Evolutionary conservation across 257 asterid species (phyloP).

Genomic region (Primulina huaijiensis): DNA sequence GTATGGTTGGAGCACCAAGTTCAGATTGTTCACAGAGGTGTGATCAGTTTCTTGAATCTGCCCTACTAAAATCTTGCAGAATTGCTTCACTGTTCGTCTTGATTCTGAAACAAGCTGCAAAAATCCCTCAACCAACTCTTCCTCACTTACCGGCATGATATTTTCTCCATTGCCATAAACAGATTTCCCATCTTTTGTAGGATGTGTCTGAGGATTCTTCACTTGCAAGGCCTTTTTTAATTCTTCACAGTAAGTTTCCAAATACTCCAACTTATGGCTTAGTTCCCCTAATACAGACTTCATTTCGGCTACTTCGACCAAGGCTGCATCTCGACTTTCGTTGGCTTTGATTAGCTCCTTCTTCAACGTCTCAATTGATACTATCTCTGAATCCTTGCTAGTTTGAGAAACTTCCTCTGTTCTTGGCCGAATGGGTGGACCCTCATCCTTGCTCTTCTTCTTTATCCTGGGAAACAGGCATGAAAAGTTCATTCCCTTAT

Average conservation of each 20-base stretch:
- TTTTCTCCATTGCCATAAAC: conserved; percentile 42
- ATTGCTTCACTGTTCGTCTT: conserved; percentile 69
- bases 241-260: conserved; percentile 79
- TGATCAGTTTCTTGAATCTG: conserved; percentile 57
- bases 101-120: conserved; percentile 83
- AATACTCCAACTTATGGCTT: conserved; percentile 55
- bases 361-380: conserved; percentile 49
- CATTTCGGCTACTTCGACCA: conserved; percentile 61
- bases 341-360: conserved; percentile 56
- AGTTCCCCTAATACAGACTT: conserved; percentile 62
- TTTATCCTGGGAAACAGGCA: conserved; percentile 75
- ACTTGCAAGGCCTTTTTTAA: conserved; percentile 62
- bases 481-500: conserved; percentile 52
- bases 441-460: conserved; percentile 61
- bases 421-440: conserved; percentile 36
- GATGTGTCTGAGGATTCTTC: conserved; percentile 32
- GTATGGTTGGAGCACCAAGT: conserved; percentile 58
- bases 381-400: conserved; percentile 41
- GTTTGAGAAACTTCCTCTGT: conserved; percentile 43
- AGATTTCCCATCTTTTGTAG: conserved; percentile 35
- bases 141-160: conserved; percentile 54
- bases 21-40: conserved; percentile 47
- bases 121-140: conserved; percentile 76
- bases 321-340: conserved; percentile 59
- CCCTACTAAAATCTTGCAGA: conserved; percentile 64